These are phyloP conservation scores for Aechmea fasciata DNA, from an alignment of 176 grass and related monocot species.

Conservation along the genomic window DNA sequence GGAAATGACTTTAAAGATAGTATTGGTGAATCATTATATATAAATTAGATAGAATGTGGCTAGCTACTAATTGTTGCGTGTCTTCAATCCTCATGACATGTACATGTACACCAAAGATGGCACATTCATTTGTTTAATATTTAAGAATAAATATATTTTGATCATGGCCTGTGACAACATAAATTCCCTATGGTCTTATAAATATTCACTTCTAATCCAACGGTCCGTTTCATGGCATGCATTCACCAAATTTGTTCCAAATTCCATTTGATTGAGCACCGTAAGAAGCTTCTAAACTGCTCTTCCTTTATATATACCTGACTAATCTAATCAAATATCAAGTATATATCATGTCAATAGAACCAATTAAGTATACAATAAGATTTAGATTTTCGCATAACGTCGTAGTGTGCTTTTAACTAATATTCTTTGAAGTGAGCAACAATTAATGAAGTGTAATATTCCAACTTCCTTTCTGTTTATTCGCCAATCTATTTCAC, in stretches of 20 bases:
- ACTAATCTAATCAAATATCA: too few species aligned
- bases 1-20: neutral
- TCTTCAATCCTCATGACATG: neutral
- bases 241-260: neutral
- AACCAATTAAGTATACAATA: too few species aligned
- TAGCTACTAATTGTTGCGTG: slow-evolving; percentile 1
- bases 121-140: neutral
- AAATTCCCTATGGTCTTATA: neutral
- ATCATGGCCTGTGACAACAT: neutral
- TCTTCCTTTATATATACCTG: too few species aligned
- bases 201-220: neutral
- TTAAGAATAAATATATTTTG: neutral
- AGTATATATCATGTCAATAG: too few species aligned
- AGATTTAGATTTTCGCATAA: too few species aligned
- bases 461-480: too few species aligned
- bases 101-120: neutral
- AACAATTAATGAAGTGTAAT: too few species aligned
- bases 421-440: too few species aligned
- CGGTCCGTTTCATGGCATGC: neutral
- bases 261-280: neutral
- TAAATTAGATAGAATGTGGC: slow-evolving; percentile 2
- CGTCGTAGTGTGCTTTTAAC: too few species aligned
- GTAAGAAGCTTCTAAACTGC: neutral
- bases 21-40: neutral
- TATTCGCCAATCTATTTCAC: too few species aligned